Evolutionary conservation across 106 monocot genomes (phyloP), one percentile per base, ranked within the genome.

Genomic region (Xerophyta viscosa): DNA sequence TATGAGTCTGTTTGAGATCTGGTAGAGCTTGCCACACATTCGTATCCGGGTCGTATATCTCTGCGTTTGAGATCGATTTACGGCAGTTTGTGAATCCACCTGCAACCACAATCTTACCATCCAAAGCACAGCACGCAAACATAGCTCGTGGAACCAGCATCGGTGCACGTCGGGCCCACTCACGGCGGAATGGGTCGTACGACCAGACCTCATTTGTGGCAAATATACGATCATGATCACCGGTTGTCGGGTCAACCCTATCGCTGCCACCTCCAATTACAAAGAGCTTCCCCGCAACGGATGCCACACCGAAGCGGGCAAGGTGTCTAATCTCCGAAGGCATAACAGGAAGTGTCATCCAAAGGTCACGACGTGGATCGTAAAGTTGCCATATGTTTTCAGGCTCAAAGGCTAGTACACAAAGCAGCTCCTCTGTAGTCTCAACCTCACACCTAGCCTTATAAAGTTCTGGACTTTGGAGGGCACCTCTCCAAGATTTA

Each of bases 221-320:
- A 63, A 96, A 96, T 42, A 78, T 88, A 3, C 80, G 57, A 39
- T 96, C 88, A 49, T 88, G 84, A 48, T 96, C 94, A 8, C 94
- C 94, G 6, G 94, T 96, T 52, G 52, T 58, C 1, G 81, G 94
- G 60, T 96, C 88, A 3, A 96, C 94, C 6, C 54, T 27, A 33
- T 94, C 94, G 42, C 83, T 84, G 18, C 94, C 94, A 41, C 94
- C 94, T 27, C 94, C 94, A 20, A 96, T 71, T 5, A 96, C 94
- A 62, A 81, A 96, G 31, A 96, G 81, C 52, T 88, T 84, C 11
- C 94, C 94, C 17, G 55, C 37, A 25, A 87, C 78, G 24, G 94
- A 84, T 41, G 84, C 65, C 28, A 74, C 68, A 26, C 94, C 94
- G 58, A 88, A 96, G 24, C 88, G 88, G 1, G 88, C 94, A 37